These are phyloP conservation scores for Suillus occidentalis DNA, from an alignment of 768 basidiomycete species.

Conservation along the genomic window DNA sequence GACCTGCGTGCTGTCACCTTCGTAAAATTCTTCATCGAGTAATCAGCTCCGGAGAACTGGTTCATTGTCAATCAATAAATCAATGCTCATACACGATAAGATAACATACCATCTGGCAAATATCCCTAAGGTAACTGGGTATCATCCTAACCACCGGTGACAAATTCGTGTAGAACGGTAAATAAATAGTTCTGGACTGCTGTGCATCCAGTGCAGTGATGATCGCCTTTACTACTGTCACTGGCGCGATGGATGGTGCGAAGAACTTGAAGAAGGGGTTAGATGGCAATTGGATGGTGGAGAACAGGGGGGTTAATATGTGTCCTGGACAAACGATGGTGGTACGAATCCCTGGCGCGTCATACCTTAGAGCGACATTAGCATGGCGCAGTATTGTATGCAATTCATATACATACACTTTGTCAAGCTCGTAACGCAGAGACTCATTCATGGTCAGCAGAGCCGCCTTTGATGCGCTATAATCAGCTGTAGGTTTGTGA, in stretches of 20 bases:
- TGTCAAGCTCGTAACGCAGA: conserved; percentile 85
- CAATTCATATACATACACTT: conserved; percentile 46
- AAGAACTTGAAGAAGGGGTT: conserved; percentile 65
- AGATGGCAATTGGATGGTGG: conserved; percentile 49
- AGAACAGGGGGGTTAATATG: conserved; percentile 78
- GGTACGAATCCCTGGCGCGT: conserved; percentile 77
- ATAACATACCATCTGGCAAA: conserved; percentile 67
- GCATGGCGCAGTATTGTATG: conserved; percentile 3
- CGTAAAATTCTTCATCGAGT: conserved; percentile 65
- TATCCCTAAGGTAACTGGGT: conserved; percentile 74
- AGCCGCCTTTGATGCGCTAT: conserved; percentile 93
- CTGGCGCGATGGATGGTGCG: conserved; percentile 70
- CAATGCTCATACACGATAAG: not conserved
- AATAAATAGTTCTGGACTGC: conserved; percentile 65
- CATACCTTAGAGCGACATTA: conserved; percentile 48
- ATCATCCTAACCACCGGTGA: conserved; percentile 53
- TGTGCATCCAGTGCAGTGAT: conserved; percentile 81
- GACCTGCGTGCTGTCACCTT: conserved; percentile 61
- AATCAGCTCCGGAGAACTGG: conserved; percentile 69
- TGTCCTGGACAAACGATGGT: conserved; percentile 84
- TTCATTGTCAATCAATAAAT: not conserved
- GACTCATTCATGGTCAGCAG: conserved; percentile 77
- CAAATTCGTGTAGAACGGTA: conserved; percentile 74
- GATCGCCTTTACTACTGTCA: conserved; percentile 76
- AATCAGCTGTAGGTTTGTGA: conserved; percentile 60